Conservation (phyloP, 805 yeast genomes). For the Candida ficus region DNA sequence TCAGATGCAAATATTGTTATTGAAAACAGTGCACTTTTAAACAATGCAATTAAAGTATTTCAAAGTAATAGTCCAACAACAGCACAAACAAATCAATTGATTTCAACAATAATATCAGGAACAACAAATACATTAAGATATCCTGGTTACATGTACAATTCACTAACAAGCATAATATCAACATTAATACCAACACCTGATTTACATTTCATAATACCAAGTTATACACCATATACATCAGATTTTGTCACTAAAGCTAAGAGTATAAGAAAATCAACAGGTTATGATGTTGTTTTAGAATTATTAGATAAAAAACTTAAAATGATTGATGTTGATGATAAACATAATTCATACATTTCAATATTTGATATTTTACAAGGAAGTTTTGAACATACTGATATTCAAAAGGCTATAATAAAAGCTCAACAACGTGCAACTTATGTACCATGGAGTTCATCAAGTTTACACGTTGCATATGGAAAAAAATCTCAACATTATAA, state of each 20-base stretch:
- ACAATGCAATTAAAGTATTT: constrained; percentile 61
- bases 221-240: constrained; percentile 72
- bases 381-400: constrained; percentile 58
- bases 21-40: constrained; percentile 80
- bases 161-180: constrained; percentile 74
- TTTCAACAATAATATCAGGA: constrained; percentile 79
- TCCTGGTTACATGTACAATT: constrained; percentile 88
- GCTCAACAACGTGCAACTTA: constrained; percentile 66
- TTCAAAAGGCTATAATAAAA: constrained; percentile 59
- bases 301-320: constrained; percentile 71
- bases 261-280: constrained; percentile 64
- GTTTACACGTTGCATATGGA: constrained; percentile 75
- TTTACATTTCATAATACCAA: constrained; percentile 66
- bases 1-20: constrained; percentile 88
- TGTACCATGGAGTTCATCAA: constrained; percentile 81
- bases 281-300: constrained; percentile 81
- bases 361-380: constrained; percentile 68
- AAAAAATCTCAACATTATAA: constrained; percentile 55
- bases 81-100: constrained; percentile 72
- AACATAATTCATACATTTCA: constrained; percentile 54
- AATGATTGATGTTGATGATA: constrained; percentile 51
- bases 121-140: constrained; percentile 84
- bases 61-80: constrained; percentile 56
- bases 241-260: constrained; percentile 58
- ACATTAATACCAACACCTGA: constrained; percentile 84